phyloP scores from a whole-genome alignment of 257 asterid species.

The Solanum pennellii region DNA sequence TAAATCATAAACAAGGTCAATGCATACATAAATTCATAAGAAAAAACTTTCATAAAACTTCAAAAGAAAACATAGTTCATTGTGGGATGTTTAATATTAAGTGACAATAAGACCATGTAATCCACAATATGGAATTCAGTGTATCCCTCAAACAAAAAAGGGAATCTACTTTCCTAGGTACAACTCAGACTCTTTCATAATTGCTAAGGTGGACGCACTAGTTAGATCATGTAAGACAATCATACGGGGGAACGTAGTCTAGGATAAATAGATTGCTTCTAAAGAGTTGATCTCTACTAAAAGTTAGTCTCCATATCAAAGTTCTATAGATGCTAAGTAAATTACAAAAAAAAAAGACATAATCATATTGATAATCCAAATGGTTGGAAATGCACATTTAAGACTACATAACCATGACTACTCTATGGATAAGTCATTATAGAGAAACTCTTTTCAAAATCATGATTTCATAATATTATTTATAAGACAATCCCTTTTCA shows the following conservation, averaged over 20 bases:
- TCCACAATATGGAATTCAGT: background rate
- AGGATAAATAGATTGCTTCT: background rate
- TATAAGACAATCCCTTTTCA: background rate
- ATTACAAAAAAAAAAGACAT: no score
- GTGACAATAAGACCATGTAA: background rate
- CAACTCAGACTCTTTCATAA: background rate
- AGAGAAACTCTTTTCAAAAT: background rate
- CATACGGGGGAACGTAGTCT: background rate
- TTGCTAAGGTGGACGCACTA: background rate
- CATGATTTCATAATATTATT: background rate
- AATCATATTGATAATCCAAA: background rate
- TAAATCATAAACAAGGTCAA: background rate
- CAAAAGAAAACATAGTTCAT: background rate
- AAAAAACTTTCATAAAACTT: no score
- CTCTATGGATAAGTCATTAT: background rate
- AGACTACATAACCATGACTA: background rate
- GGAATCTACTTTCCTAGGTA: background rate
- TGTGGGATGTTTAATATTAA: background rate
- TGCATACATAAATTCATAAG: background rate
- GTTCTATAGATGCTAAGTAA: background rate
- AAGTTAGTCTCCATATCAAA: no score
- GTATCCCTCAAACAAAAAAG: background rate
- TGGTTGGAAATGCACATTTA: background rate
- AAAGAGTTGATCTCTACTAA: background rate
- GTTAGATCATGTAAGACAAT: background rate